These are phyloP conservation scores for Leccinum sublutescens DNA, from an alignment of 768 basidiomycete genomes.

Conservation along the genomic window DNA sequence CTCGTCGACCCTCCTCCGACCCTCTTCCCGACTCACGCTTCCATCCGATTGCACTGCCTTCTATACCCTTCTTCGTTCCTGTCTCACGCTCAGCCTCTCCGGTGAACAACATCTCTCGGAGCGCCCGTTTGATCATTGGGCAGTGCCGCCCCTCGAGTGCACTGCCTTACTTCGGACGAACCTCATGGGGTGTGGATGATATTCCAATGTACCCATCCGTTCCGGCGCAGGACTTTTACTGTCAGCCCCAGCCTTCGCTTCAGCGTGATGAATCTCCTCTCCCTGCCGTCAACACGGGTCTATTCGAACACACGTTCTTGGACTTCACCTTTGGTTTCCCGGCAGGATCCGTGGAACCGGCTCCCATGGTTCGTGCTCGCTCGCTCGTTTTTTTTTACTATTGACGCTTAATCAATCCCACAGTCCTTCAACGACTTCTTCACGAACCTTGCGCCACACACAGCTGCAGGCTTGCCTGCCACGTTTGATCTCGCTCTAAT, in stretches of 20 bases:
- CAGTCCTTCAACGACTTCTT: conserved; percentile 28
- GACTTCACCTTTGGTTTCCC: conserved; percentile 29
- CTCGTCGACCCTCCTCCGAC: conserved; percentile 61
- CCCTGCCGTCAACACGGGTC: conserved; percentile 46
- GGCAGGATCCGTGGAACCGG: conserved; percentile 9
- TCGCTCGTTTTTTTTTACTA: fast-evolving
- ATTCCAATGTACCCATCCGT: conserved; percentile 22
- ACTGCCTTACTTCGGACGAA: conserved; percentile 34
- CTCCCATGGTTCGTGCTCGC: conserved; percentile 13
- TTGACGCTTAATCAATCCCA: not conserved
- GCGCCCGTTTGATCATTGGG: conserved; percentile 40
- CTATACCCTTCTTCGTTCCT: conserved; percentile 40
- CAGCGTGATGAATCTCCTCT: conserved; percentile 47
- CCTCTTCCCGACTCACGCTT: conserved; percentile 49
- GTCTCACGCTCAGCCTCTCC: conserved; percentile 41
- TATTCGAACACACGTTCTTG: conserved; percentile 47
- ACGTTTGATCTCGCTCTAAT: conserved; percentile 25
- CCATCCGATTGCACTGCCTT: conserved; percentile 44
- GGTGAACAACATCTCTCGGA: conserved; percentile 43
- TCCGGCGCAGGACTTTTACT: conserved; percentile 2
- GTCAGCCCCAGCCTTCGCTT: conserved; percentile 23
- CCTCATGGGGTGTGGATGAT: conserved; percentile 28
- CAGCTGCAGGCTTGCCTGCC: conserved; percentile 5
- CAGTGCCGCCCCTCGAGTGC: conserved; percentile 52
- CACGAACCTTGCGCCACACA: conserved; percentile 22